phyloP scores from a whole-genome alignment of 306 rosid species.

The Clitoria ternatea region DNA sequence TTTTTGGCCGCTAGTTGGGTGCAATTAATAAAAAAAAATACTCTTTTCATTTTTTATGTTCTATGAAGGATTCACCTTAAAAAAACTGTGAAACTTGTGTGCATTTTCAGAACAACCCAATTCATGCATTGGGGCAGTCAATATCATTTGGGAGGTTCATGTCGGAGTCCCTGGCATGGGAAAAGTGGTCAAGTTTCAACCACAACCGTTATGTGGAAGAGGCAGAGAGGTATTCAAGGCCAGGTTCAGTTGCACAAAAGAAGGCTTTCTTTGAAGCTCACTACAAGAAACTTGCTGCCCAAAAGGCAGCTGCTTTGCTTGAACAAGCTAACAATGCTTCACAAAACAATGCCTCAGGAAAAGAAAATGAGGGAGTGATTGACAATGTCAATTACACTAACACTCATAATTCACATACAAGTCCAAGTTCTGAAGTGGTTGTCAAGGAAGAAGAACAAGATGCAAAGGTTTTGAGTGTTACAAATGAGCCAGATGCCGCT shows the following conservation, averaged over 20 bases:
- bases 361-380: slow-evolving; percentile 7
- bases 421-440: slow-evolving; percentile 26
- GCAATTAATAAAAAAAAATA: slow-evolving; percentile 1
- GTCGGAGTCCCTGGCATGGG: slow-evolving; percentile 85
- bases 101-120: slow-evolving; percentile 63
- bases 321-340: slow-evolving; percentile 53
- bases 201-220: slow-evolving; percentile 93
- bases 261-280: slow-evolving; percentile 99
- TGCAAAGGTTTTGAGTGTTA: slow-evolving; percentile 10
- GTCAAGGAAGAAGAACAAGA: slow-evolving; percentile 32
- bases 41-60: neutral
- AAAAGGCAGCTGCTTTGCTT: slow-evolving; percentile 63
- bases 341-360: slow-evolving; percentile 18
- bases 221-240: slow-evolving; percentile 75
- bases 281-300: slow-evolving; percentile 90
- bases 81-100: slow-evolving; percentile 38
- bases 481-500: neutral
- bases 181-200: slow-evolving; percentile 83
- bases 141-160: slow-evolving; percentile 84
- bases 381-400: neutral
- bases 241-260: slow-evolving; percentile 96
- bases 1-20: neutral
- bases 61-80: slow-evolving; percentile 27
- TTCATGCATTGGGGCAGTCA: slow-evolving; percentile 81
- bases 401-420: neutral